Conservation (phyloP, 2,329 filamentous ascomycete species). For the Aureobasidium sp. region DNA sequence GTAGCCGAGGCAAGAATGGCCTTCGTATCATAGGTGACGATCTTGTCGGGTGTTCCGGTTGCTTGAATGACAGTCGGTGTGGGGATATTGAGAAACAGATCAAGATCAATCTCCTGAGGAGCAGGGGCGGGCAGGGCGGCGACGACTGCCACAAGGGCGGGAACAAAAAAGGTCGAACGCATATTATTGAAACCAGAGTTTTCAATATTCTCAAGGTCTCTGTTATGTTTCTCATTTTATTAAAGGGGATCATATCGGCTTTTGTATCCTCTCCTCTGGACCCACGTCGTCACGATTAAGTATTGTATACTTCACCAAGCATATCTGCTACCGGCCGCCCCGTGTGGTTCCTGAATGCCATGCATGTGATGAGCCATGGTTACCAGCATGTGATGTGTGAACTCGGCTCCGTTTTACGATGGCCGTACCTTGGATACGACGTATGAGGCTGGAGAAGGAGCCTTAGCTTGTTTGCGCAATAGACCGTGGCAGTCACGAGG, state of each 20-base stretch:
- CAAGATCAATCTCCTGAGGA: slow-evolving; percentile 12
- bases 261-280: background rate
- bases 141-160: background rate
- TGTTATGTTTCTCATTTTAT: slow-evolving; percentile 5
- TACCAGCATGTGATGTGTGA: background rate
- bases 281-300: background rate
- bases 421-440: background rate
- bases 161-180: background rate
- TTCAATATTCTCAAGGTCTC: background rate
- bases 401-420: background rate
- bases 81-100: background rate
- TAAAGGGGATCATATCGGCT: background rate
- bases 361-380: slow-evolving; percentile 2
- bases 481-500: background rate
- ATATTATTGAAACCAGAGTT: background rate
- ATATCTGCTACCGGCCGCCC: background rate
- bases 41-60: slow-evolving; percentile 15
- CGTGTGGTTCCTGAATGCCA: slow-evolving; percentile 4
- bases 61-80: slow-evolving; percentile 17
- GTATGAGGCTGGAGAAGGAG: slow-evolving; percentile 8
- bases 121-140: background rate
- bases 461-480: background rate
- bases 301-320: background rate
- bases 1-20: slow-evolving; percentile 19
- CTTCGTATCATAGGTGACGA: slow-evolving; percentile 20